phyloP scores from a whole-genome alignment of 176 grass and related monocot species.

The Poa annua region DNA sequence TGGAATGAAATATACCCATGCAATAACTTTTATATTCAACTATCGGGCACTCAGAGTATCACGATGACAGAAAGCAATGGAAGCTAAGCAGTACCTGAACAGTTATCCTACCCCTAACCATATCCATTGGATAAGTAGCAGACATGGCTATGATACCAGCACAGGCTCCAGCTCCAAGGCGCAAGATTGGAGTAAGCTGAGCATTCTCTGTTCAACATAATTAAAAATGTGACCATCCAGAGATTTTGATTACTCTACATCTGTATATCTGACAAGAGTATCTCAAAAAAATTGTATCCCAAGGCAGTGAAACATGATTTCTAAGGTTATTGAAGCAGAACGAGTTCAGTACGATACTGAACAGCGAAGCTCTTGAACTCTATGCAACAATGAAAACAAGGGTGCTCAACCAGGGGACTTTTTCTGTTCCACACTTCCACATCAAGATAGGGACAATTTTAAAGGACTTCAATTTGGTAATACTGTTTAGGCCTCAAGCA shows the following conservation, averaged over 20 bases:
- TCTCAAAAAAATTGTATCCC: neutral
- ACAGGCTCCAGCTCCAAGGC: conserved; percentile 95
- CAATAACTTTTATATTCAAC: neutral
- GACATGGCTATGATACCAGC: conserved; percentile 99
- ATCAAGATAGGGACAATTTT: neutral
- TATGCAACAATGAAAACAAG: neutral
- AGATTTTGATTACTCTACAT: neutral
- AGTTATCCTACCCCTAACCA: conserved; percentile 98
- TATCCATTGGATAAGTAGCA: conserved; percentile 99
- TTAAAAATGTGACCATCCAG: conserved; percentile 23
- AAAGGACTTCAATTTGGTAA: neutral
- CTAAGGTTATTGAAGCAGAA: neutral
- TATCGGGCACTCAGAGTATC: neutral
- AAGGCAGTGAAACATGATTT: neutral
- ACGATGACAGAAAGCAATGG: neutral
- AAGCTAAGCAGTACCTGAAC: conserved; percentile 69
- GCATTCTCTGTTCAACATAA: conserved; percentile 77
- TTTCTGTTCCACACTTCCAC: neutral
- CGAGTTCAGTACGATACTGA: neutral
- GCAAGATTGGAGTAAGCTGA: conserved; percentile 77
- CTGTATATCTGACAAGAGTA: neutral
- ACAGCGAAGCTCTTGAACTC: neutral
- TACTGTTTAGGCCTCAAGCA: neutral
- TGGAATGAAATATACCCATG: neutral
- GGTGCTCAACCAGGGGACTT: neutral